Evolutionary conservation across 1,139 yeast genomes (phyloP), one percentile per base, ranked within the genome.

Genomic region (Pneumocystis jirovecii): DNA sequence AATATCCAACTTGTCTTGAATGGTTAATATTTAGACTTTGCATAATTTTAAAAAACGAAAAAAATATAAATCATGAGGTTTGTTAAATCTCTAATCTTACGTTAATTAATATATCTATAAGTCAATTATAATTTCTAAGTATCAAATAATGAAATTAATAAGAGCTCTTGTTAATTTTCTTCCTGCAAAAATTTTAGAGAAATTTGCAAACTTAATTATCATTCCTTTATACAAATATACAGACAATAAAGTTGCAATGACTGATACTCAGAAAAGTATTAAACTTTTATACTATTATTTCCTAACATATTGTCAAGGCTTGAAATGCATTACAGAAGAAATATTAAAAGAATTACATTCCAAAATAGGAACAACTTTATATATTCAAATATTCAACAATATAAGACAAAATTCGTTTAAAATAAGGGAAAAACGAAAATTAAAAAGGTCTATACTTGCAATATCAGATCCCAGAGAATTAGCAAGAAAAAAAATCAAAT

Each of bases 361-460:
- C 40, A 87, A 85, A 71, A 74, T 93, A 64, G 96, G 96, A 17
- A 82, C 86, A 6, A 81, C 93, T 0, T 85, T 80, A 31, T 93
- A 86, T 72, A 81, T 89, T n/a, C 76, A 78, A 40, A 76, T 83
- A 1, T 87, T 85, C 72, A 77, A 89, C 1, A 78, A 78, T 65
- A 95, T 89, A 19, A 83, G 84, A 72, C 84, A 80, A 69, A 73
- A 73, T 19, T 85, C 91, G 29, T 77, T 77, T 60, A 78, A 79
- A 40, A 81, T 89, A 74, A 83, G 97, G 72, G 81, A 81, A 68
- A 95, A 89, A 64, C 83, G 97, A 75, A 85, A 80, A 72, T 82
- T 87, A 0, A 86, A 85, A 73, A 81, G 91, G 67, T 87, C 96
- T 0, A 85, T 87, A 69, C 77, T 89, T 74, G 89, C 91, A 1